Conservation (phyloP, 2,329 filamentous ascomycete genomes). For the Neobulgaria alba region DNA sequence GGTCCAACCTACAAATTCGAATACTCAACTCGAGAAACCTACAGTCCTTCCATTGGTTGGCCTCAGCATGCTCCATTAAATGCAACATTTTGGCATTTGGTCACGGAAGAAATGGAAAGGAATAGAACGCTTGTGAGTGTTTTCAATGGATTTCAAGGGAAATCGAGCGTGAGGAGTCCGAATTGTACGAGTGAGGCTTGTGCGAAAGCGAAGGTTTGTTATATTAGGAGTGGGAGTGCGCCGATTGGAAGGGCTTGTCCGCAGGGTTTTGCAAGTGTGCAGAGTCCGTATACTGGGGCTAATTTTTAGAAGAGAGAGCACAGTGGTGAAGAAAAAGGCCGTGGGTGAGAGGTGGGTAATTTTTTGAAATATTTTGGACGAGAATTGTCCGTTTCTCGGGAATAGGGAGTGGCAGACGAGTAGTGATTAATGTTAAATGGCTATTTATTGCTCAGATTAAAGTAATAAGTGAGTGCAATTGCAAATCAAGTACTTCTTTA, state of each 20-base stretch:
- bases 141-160: constrained; percentile 45
- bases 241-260: constrained; percentile 42
- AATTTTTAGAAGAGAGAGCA: constrained; percentile 29
- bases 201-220: constrained; percentile 45
- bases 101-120: constrained; percentile 48
- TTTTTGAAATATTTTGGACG: no score
- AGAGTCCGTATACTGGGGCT: constrained; percentile 30
- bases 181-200: constrained; percentile 40
- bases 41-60: constrained; percentile 37
- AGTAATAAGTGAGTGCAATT: no score
- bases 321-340: constrained; percentile 58
- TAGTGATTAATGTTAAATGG: no score
- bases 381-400: no score
- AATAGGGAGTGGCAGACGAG: no score
- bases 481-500: no score
- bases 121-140: constrained; percentile 39
- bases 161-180: constrained; percentile 40
- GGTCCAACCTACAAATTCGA: constrained; percentile 42
- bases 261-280: constrained; percentile 38
- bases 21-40: constrained; percentile 43
- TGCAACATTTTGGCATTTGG: constrained; percentile 49
- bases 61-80: constrained; percentile 42
- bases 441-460: no score
- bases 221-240: constrained; percentile 48
- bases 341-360: background rate